Conservation (phyloP, 1,284 basidiomycete species). For the Ustilago cynodontis region DNA sequence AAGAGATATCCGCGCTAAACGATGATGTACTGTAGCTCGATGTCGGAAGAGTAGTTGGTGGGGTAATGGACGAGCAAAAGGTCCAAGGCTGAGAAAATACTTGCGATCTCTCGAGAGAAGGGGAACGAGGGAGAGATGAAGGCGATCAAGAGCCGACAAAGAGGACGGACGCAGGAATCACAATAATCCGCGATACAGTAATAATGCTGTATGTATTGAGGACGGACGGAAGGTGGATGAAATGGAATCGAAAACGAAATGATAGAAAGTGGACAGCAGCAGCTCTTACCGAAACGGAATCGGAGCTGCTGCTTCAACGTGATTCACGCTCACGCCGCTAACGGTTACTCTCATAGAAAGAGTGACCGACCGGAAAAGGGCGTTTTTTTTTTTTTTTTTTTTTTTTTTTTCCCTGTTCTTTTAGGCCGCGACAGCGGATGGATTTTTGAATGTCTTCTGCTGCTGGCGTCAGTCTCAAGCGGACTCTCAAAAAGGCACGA, state of each 20-base stretch:
- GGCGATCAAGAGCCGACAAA: neutral
- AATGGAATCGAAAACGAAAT: neutral
- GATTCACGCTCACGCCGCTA: slow-evolving; percentile 2
- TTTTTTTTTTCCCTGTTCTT: too few relatives aligned
- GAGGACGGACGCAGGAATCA: neutral
- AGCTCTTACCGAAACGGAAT: neutral
- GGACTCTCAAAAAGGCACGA: neutral
- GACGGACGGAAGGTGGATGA: neutral
- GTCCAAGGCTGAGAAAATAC: neutral
- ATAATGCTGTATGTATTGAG: neutral
- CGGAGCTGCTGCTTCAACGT: neutral
- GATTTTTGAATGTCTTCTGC: neutral
- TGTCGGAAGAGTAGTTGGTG: neutral
- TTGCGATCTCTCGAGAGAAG: neutral
- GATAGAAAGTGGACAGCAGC: neutral
- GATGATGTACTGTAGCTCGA: slow-evolving; percentile 20
- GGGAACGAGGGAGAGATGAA: neutral
- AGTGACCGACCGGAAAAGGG: slow-evolving; percentile 9
- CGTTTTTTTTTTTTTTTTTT: too few relatives aligned
- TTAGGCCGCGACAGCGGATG: neutral
- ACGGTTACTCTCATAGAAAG: neutral
- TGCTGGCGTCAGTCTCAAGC: neutral
- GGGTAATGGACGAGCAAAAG: neutral
- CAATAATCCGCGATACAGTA: neutral
- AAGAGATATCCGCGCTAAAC: slow-evolving; percentile 1